Percentiles rank a stretch among this genome's conserved stretches.
Evolutionary conservation across 225 moss, liverwort and hornwort species (phyloP).

Genomic region (Marchantia paleacea): DNA sequence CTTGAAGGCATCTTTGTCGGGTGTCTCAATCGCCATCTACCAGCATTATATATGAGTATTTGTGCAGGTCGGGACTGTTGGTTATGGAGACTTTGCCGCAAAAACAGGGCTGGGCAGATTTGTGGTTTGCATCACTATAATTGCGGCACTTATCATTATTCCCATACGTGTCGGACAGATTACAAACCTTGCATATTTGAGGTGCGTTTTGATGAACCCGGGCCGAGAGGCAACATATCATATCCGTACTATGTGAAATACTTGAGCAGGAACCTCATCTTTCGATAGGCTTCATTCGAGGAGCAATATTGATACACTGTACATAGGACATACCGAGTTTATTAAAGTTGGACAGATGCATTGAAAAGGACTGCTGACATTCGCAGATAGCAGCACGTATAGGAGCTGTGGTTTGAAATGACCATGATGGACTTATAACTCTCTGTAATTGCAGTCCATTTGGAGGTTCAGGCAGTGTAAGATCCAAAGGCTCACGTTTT

Average conservation of each 20-base stretch:
- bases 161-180: conserved; percentile 78
- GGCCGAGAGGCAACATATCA: background rate
- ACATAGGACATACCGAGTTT: background rate
- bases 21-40: background rate
- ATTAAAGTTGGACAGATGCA: background rate
- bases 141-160: conserved; percentile 61
- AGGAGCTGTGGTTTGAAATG: background rate
- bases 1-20: too few relatives aligned
- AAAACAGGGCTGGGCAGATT: conserved; percentile 65
- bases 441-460: conserved; percentile 58
- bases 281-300: background rate
- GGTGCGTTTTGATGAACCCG: conserved; percentile 33
- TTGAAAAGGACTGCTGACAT: background rate
- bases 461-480: conserved; percentile 74
- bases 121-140: conserved; percentile 59
- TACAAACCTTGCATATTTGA: conserved; percentile 69
- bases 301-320: background rate
- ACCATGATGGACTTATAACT: background rate
- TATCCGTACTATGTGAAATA: background rate
- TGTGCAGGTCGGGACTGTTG: conserved; percentile 86
- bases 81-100: conserved; percentile 83
- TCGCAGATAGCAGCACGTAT: background rate
- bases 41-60: background rate
- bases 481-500: conserved; percentile 85
- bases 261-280: background rate